phyloP scores from a whole-genome alignment of 306 rosid species.

The Cyclanthera cordifolia region DNA sequence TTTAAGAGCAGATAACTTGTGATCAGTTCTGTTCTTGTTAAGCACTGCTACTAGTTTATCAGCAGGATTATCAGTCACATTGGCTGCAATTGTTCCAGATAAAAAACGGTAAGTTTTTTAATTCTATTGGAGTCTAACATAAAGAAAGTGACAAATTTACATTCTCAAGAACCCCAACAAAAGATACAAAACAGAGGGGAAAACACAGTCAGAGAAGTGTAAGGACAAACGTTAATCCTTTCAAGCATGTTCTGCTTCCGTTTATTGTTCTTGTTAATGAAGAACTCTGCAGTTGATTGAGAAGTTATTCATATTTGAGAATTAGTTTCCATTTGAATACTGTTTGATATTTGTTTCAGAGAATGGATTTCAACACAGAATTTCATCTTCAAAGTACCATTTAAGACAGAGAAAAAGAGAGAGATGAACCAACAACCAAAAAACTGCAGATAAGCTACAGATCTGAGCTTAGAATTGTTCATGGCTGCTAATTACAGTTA shows the following conservation, averaged over 20 bases:
- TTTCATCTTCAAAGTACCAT: background rate
- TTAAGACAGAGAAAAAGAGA: background rate
- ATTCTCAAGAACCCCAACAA: background rate
- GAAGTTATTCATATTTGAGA: too few relatives aligned
- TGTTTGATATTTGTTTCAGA: too few relatives aligned
- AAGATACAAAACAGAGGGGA: background rate
- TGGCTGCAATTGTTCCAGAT: constrained; percentile 27
- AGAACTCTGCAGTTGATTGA: too few relatives aligned
- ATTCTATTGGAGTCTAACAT: background rate
- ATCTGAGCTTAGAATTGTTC: constrained; percentile 1
- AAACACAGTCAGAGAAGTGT: background rate
- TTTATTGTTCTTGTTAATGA: too few relatives aligned
- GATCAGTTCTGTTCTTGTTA: constrained; percentile 34
- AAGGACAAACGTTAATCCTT: too few relatives aligned
- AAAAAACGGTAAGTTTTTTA: background rate
- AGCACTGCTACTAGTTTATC: constrained; percentile 33
- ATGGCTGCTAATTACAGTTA: too few relatives aligned
- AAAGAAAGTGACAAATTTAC: background rate
- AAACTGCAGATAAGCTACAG: background rate
- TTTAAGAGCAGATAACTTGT: constrained; percentile 24
- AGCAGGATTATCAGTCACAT: constrained; percentile 40
- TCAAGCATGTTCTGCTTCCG: too few relatives aligned
- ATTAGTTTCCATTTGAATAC: too few relatives aligned
- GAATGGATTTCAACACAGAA: too few relatives aligned
- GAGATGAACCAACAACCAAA: background rate